Evolutionary conservation across 768 basidiomycete species (phyloP).

Genomic region (Phanerochaete carnosa): DNA sequence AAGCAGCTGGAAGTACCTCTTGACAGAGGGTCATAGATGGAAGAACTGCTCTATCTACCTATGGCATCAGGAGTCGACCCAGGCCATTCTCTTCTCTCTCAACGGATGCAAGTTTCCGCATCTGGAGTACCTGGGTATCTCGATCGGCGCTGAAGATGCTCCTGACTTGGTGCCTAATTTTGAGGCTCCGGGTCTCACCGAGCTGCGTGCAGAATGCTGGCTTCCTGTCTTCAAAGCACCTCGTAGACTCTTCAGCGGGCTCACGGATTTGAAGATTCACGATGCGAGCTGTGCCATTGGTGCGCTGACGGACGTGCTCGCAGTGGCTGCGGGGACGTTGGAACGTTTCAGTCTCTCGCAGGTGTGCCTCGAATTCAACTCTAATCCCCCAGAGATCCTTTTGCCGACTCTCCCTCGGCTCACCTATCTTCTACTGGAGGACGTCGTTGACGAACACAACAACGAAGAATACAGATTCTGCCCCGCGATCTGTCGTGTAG

Average conservation of each 20-base stretch:
- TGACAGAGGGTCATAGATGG: background rate
- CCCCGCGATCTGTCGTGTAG: background rate
- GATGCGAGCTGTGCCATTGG: background rate
- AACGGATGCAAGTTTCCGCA: background rate
- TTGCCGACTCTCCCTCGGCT: background rate
- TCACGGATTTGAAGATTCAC: background rate
- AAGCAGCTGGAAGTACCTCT: background rate
- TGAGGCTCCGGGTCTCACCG: background rate
- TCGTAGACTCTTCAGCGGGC: background rate
- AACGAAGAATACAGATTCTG: background rate
- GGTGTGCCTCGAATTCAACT: background rate
- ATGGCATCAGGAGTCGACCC: background rate
- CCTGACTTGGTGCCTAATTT: background rate
- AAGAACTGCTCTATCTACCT: background rate
- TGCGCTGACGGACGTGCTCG: background rate
- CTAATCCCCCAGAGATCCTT: no score
- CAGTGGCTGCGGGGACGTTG: background rate
- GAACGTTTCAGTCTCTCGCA: background rate
- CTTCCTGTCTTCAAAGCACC: background rate
- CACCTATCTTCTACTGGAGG: background rate
- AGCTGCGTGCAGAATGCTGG: background rate
- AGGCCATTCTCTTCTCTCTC: background rate
- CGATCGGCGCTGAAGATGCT: no score
- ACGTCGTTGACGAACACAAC: background rate
- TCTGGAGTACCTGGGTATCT: background rate